phyloP scores from a whole-genome alignment of 805 yeast genomes.

The Teunomyces stri region DNA sequence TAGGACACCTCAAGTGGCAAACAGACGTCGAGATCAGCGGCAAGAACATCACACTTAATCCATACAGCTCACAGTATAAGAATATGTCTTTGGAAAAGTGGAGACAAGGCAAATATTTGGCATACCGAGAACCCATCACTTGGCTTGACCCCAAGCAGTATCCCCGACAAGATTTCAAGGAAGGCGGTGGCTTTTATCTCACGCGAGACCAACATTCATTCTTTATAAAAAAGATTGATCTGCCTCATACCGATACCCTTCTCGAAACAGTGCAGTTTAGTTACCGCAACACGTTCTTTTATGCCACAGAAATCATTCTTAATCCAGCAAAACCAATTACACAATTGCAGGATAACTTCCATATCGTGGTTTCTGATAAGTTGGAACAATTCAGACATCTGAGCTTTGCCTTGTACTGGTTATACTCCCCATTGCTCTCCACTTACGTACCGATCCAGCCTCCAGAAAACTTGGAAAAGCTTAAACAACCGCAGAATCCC shows the following conservation, averaged over 20 bases:
- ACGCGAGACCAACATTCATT: constrained; percentile 14
- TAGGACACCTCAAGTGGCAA: constrained; percentile 20
- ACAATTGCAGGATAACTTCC: constrained; percentile 37
- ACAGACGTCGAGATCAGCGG: constrained; percentile 24
- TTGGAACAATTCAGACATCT: constrained; percentile 44
- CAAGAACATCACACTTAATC: constrained; percentile 30
- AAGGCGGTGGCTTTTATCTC: constrained; percentile 30
- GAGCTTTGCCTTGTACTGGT: constrained; percentile 37
- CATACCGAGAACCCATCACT: constrained; percentile 14
- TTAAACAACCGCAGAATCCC: constrained; percentile 7
- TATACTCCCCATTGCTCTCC: constrained; percentile 24
- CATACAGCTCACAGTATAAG: constrained; percentile 21
- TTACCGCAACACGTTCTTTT: constrained; percentile 40
- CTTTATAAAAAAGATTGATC: constrained; percentile 25
- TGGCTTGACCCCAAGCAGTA: constrained; percentile 34
- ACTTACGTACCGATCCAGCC: constrained; percentile 36
- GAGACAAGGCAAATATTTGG: constrained; percentile 21
- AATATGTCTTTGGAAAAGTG: constrained; percentile 28
- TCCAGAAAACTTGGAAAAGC: constrained; percentile 10
- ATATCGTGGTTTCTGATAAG: constrained; percentile 53
- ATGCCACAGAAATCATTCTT: constrained; percentile 32
- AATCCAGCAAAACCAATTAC: constrained; percentile 44
- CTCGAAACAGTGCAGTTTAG: constrained; percentile 33
- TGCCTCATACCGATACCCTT: constrained; percentile 25
- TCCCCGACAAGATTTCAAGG: constrained; percentile 17